phyloP scores from a whole-genome alignment of 129 eudicot genomes.

The Escallonia rubra region DNA sequence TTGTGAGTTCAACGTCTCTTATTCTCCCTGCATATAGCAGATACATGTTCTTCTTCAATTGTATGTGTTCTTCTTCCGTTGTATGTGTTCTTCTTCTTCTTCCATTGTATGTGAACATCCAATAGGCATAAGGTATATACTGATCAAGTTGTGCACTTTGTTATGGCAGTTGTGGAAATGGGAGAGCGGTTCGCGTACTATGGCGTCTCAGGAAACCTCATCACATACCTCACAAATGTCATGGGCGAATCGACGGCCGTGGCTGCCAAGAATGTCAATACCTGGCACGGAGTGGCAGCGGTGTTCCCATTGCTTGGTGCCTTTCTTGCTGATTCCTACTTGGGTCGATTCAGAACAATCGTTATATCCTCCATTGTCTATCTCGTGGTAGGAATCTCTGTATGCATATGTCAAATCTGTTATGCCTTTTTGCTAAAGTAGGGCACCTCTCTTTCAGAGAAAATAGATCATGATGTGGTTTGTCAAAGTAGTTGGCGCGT shows the following conservation, averaged over 20 bases:
- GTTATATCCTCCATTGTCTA: constrained; percentile 48
- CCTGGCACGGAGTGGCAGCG: constrained; percentile 69
- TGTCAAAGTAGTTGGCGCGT: no score
- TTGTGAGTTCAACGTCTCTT: constrained; percentile 24
- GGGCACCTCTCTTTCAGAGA: no score
- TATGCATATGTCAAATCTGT: no score
- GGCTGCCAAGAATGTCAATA: constrained; percentile 62
- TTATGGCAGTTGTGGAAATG: constrained; percentile 57
- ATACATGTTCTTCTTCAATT: not conserved
- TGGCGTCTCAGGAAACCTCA: constrained; percentile 63
- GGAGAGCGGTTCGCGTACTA: constrained; percentile 78
- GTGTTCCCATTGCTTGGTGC: constrained; percentile 63
- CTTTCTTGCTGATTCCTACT: constrained; percentile 62
- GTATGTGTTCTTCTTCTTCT: not conserved
- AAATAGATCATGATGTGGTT: no score
- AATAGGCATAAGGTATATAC: not conserved
- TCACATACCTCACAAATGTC: constrained; percentile 50
- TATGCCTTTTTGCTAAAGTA: no score
- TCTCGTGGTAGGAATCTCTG: constrained; percentile 36
- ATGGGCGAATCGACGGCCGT: constrained; percentile 36
- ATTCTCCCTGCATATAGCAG: not conserved
- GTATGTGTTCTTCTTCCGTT: not conserved
- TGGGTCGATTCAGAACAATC: constrained; percentile 59
- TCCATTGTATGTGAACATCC: not conserved
- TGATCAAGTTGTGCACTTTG: not conserved